A percentile compares a stretch with the other conserved stretches of the same genome.
phyloP scores from a whole-genome alignment of 2,329 filamentous ascomycete species.

The Coniosporium tulheliwenetii region DNA sequence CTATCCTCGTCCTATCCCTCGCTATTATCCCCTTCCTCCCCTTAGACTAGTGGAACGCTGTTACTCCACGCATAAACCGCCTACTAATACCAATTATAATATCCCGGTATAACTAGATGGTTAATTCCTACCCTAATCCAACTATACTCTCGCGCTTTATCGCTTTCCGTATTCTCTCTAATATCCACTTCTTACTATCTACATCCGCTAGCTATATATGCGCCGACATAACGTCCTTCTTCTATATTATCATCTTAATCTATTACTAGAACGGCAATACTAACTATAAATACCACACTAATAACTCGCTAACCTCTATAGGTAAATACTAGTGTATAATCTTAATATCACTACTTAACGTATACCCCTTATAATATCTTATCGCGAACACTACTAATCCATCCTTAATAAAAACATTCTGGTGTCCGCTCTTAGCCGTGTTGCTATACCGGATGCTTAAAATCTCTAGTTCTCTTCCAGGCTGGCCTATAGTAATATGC shows the following conservation, averaged over 20 bases:
- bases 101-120: not conserved
- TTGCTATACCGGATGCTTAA: slow-evolving; percentile 5
- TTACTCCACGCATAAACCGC: not conserved
- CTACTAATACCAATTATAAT: not conserved
- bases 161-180: not conserved
- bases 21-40: too few relatives aligned
- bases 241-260: not conserved
- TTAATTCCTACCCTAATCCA: not conserved
- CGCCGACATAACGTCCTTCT: not conserved
- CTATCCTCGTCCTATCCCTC: too few relatives aligned
- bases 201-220: not conserved
- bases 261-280: not conserved
- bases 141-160: not conserved
- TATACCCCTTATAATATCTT: not conserved
- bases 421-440: slow-evolving; percentile 3
- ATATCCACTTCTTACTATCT: not conserved
- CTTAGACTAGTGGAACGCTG: too few relatives aligned
- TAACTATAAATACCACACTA: not conserved
- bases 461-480: slow-evolving; percentile 6
- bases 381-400: slow-evolving; percentile 3
- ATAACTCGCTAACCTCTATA: not conserved
- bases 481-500: slow-evolving; percentile 7
- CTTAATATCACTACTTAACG: slow-evolving; percentile 1
- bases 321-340: slow-evolving; percentile 3
- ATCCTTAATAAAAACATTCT: slow-evolving; percentile 6